These are phyloP conservation scores for Pythium aristosporum DNA, from an alignment of 352 stramenopile species.

Conservation along the genomic window DNA sequence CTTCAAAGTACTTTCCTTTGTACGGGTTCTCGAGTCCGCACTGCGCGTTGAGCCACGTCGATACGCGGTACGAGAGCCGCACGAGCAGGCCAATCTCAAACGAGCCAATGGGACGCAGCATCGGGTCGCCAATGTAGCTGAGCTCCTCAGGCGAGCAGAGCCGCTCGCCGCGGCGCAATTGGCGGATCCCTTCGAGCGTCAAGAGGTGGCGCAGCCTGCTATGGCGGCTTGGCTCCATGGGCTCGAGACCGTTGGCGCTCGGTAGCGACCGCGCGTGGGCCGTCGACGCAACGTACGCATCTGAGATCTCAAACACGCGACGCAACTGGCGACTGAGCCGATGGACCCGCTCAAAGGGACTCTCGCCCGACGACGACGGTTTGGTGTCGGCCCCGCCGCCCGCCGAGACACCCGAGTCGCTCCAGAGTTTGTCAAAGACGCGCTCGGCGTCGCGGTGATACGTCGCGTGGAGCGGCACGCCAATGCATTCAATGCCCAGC, in stretches of 20 bases:
- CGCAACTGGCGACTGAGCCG: constrained; percentile 70
- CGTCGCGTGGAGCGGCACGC: constrained; percentile 64
- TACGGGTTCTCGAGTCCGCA: constrained; percentile 73
- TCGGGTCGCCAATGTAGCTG: constrained; percentile 78
- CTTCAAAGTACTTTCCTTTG: constrained; percentile 61
- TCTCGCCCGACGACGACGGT: constrained; percentile 28
- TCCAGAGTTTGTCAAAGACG: constrained; percentile 83
- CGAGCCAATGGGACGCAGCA: constrained; percentile 82
- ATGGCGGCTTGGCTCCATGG: constrained; percentile 64
- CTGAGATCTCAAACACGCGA: constrained; percentile 82
- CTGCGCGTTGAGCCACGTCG: constrained; percentile 71
- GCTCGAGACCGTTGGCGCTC: constrained; percentile 38
- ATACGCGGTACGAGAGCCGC: constrained; percentile 73
- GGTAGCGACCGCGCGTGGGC: constrained; percentile 49
- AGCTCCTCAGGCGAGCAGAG: constrained; percentile 67
- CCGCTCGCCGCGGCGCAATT: constrained; percentile 68
- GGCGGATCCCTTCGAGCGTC: constrained; percentile 52
- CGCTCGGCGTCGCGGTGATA: constrained; percentile 84
- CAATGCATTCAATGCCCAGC: constrained; percentile 65
- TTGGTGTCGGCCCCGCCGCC: constrained; percentile 21
- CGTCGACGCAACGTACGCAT: constrained; percentile 82
- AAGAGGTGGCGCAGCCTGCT: constrained; percentile 58
- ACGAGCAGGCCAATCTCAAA: constrained; percentile 80
- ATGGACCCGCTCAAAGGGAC: constrained; percentile 53
- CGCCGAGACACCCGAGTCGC: constrained; percentile 35